A percentile compares a stretch with the other conserved stretches of the same genome.
Evolutionary conservation across 176 grass and related monocot species (phyloP).

Genomic region (Thalia dealbata): DNA sequence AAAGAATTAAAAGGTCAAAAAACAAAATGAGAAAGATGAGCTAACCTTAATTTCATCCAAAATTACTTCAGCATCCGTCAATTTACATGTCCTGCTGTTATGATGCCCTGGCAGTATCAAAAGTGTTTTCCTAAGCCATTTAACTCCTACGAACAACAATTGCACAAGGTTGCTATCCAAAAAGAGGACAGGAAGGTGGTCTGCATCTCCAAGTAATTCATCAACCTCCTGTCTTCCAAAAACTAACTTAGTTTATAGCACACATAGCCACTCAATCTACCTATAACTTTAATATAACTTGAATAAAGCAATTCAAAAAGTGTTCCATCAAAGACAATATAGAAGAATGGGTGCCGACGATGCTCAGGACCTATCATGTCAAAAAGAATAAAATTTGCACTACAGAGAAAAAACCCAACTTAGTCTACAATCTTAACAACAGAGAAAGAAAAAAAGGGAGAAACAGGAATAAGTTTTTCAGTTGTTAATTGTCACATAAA

Average conservation of each 20-base stretch:
- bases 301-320: not conserved
- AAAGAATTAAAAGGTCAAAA: not conserved
- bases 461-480: not conserved
- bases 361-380: not conserved
- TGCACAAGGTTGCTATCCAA: constrained; percentile 28
- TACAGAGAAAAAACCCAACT: not conserved
- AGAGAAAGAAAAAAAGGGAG: not conserved
- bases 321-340: not conserved
- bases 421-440: not conserved
- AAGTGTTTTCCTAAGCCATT: constrained; percentile 61
- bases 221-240: constrained; percentile 62
- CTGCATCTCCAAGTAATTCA: constrained; percentile 49
- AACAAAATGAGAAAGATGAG: constrained; percentile 13
- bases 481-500: not conserved
- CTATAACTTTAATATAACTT: not conserved
- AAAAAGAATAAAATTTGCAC: not conserved
- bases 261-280: not conserved
- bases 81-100: constrained; percentile 38
- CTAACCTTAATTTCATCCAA: constrained; percentile 56
- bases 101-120: constrained; percentile 39
- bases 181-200: constrained; percentile 30
- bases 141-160: constrained; percentile 39
- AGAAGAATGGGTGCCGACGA: not conserved
- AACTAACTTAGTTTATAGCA: constrained; percentile 15
- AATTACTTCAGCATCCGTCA: constrained; percentile 49